Percentiles rank a stretch among this genome's conserved stretches.
These are phyloP conservation scores for Dictyostelium brefeldianum DNA, from an alignment of 78 protist genomes.

Conservation along the genomic window DNA sequence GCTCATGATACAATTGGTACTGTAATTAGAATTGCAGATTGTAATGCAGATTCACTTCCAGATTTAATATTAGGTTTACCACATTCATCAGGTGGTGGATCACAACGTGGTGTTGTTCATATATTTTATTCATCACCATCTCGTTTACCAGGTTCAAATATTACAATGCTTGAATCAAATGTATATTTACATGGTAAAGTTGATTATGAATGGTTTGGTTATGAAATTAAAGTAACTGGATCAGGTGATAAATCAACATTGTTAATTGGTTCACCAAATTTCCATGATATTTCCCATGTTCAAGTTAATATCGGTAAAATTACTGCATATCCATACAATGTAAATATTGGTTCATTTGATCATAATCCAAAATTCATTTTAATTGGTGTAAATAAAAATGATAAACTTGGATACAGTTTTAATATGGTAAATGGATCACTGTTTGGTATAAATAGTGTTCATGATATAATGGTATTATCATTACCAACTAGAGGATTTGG, in stretches of 20 bases:
- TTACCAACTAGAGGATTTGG: conserved; percentile 50
- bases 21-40: conserved; percentile 28
- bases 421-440: conserved; percentile 6
- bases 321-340: conserved; percentile 17
- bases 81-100: neutral
- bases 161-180: neutral
- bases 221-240: neutral
- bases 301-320: conserved; percentile 41
- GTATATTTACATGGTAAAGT: neutral
- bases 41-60: conserved; percentile 18
- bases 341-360: neutral
- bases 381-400: conserved; percentile 20
- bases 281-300: neutral
- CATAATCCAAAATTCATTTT: conserved; percentile 1
- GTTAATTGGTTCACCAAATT: conserved; percentile 50
- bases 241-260: neutral
- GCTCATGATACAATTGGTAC: conserved; percentile 34
- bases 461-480: neutral
- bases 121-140: conserved; percentile 9
- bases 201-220: conserved; percentile 73
- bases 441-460: neutral
- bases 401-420: conserved; percentile 61
- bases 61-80: conserved; percentile 53
- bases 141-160: neutral
- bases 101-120: conserved; percentile 31